A percentile compares a stretch with the other conserved stretches of the same genome.
Conservation (phyloP, 768 basidiomycete species). For the Suillus weaverae region DNA sequence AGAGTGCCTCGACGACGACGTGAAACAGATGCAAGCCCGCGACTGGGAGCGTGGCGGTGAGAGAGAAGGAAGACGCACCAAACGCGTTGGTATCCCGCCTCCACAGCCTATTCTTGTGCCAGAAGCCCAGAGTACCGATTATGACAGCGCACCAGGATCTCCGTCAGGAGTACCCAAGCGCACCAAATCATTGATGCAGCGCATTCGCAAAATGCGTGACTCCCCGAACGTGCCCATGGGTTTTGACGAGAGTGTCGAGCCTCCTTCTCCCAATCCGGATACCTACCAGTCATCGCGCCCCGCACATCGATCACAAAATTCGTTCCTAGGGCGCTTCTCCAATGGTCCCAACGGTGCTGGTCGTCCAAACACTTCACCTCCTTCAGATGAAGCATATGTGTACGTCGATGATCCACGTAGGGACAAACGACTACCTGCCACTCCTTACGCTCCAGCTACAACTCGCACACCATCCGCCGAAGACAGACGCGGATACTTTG, state of each 20-base stretch:
- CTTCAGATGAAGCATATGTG: slow-evolving; percentile 56
- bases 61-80: slow-evolving; percentile 34
- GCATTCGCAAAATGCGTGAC: slow-evolving; percentile 87
- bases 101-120: slow-evolving; percentile 82
- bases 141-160: slow-evolving; percentile 40
- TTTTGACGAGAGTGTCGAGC: slow-evolving; percentile 40
- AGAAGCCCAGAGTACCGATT: slow-evolving; percentile 43
- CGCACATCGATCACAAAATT: slow-evolving; percentile 73
- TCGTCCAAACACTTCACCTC: slow-evolving; percentile 39
- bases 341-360: slow-evolving; percentile 30
- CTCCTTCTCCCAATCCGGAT: slow-evolving; percentile 45
- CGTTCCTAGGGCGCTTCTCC: slow-evolving; percentile 73
- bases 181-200: slow-evolving; percentile 82
- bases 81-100: slow-evolving; percentile 65
- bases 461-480: slow-evolving; percentile 28
- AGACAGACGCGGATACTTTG: slow-evolving; percentile 50
- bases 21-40: slow-evolving; percentile 25
- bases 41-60: slow-evolving; percentile 38
- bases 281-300: slow-evolving; percentile 42
- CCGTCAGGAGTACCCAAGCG: slow-evolving; percentile 59
- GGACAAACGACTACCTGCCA: slow-evolving; percentile 56
- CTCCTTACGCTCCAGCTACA: slow-evolving; percentile 34
- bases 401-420: slow-evolving; percentile 53
- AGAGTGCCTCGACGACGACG: slow-evolving; percentile 44
- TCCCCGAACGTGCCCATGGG: slow-evolving; percentile 78